Conservation (phyloP, 139 green algal species). For the Coccomyxa sp. region DNA sequence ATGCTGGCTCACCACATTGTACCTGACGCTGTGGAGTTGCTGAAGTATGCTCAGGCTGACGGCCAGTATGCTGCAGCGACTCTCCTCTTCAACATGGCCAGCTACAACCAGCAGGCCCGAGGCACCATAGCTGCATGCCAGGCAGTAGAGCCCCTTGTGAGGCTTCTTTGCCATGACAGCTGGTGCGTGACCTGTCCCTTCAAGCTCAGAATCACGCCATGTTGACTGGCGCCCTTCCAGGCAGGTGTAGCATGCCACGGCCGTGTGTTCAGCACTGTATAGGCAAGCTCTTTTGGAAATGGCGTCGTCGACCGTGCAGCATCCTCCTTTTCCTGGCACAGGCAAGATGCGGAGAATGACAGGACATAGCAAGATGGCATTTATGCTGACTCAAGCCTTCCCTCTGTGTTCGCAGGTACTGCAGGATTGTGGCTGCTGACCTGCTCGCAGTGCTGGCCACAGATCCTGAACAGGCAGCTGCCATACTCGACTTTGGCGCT, state of each 20-base stretch:
- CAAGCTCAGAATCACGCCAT: neutral
- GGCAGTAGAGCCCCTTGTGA: neutral
- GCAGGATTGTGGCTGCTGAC: constrained; percentile 21
- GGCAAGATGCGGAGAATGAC: neutral
- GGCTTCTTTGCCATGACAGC: neutral
- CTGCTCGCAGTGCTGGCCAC: constrained; percentile 10
- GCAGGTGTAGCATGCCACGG: neutral
- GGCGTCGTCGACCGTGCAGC: too few species aligned
- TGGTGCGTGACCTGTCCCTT: constrained; percentile 1
- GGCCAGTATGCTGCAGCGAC: constrained; percentile 15
- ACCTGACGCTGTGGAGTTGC: constrained; percentile 5
- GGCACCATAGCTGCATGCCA: neutral
- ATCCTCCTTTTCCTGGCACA: neutral
- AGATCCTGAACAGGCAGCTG: neutral
- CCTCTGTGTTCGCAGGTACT: constrained; percentile 27
- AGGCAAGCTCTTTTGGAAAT: neutral
- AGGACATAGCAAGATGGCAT: neutral
- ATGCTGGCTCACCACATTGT: constrained; percentile 1
- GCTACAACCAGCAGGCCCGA: neutral
- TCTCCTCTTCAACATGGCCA: constrained; percentile 10
- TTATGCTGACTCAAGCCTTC: too few species aligned
- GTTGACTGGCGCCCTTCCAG: neutral
- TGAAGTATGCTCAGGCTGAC: constrained; percentile 11
- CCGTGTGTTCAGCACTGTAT: neutral
- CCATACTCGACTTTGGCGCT: neutral